Conservation (phyloP, 495 filamentous ascomycete genomes). For the Aspergillus indologenus region DNA sequence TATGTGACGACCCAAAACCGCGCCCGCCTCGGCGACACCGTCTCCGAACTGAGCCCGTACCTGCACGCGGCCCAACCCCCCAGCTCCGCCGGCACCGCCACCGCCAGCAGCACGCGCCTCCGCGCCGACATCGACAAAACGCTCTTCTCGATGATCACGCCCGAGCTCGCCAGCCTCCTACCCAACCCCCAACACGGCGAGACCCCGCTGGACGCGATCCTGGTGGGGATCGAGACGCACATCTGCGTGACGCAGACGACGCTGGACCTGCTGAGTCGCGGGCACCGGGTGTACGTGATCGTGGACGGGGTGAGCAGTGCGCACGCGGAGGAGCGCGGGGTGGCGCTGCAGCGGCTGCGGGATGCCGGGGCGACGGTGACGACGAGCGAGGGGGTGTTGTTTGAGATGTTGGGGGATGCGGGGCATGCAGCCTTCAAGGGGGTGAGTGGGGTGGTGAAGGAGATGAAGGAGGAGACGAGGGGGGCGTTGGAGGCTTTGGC, state of each 20-base stretch:
- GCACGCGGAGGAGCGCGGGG: constrained; percentile 72
- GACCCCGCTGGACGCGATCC: constrained; percentile 32
- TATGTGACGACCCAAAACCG: constrained; percentile 82
- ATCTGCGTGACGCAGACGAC: constrained; percentile 94
- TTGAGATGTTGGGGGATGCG: constrained; percentile 91
- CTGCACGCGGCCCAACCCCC: constrained; percentile 15
- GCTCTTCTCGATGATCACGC: constrained; percentile 77
- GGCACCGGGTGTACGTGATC: constrained; percentile 80
- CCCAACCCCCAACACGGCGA: constrained; percentile 17
- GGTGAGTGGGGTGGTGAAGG: constrained; percentile 76
- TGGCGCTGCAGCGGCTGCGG: constrained; percentile 74
- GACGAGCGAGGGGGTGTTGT: constrained; percentile 86
- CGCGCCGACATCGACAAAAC: constrained; percentile 75
- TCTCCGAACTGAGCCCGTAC: constrained; percentile 57
- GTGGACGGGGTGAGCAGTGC: constrained; percentile 90
- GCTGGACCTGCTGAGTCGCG: constrained; percentile 69
- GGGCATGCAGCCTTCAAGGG: constrained; percentile 63
- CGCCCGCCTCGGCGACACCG: constrained; percentile 70
- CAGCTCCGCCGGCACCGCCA: too few relatives aligned
- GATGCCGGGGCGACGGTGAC: constrained; percentile 77
- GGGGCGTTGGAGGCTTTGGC: constrained; percentile 60
- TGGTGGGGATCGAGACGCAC: constrained; percentile 87
- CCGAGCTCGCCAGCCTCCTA: constrained; percentile 39
- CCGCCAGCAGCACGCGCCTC: constrained; percentile 30
- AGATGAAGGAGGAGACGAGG: constrained; percentile 63